These are phyloP conservation scores for Auricularia cornea DNA, from an alignment of 768 basidiomycete genomes.

Conservation along the genomic window DNA sequence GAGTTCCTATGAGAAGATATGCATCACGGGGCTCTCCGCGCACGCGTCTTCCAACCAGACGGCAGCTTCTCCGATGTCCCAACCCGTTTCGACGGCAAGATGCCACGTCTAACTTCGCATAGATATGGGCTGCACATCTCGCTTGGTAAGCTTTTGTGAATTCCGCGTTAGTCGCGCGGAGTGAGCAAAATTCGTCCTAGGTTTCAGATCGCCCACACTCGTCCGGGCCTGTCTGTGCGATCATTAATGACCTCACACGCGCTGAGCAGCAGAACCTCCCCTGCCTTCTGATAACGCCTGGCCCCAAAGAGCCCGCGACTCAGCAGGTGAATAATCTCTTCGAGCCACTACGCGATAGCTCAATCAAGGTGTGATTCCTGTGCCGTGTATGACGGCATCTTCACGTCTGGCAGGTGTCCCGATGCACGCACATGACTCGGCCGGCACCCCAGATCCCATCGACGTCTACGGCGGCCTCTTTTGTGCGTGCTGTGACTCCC, in stretches of 20 bases:
- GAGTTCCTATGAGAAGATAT: not conserved
- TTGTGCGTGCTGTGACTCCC: slow-evolving; percentile 21
- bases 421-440: slow-evolving; percentile 18
- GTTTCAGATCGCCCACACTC: slow-evolving; percentile 22
- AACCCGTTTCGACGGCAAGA: not conserved
- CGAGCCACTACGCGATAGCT: slow-evolving; percentile 12
- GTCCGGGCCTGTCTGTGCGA: slow-evolving; percentile 16
- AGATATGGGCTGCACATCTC: slow-evolving; percentile 19
- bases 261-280: slow-evolving; percentile 16
- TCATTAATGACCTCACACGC: slow-evolving; percentile 17
- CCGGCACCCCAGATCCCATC: not conserved
- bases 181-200: slow-evolving; percentile 13
- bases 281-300: slow-evolving; percentile 16
- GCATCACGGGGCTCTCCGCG: not conserved
- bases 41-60: not conserved
- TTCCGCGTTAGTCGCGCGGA: not conserved
- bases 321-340: slow-evolving; percentile 21
- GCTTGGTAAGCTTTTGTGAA: slow-evolving; percentile 19
- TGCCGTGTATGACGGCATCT: not conserved
- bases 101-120: slow-evolving; percentile 4
- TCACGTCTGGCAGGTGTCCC: slow-evolving; percentile 16
- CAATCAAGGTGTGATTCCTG: slow-evolving; percentile 15
- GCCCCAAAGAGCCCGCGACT: slow-evolving; percentile 19
- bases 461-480: slow-evolving; percentile 19
- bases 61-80: not conserved